Percentiles rank a stretch among this genome's conserved stretches.
phyloP scores from a whole-genome alignment of 805 yeast species.

The Candida pseudoglaebosa region DNA sequence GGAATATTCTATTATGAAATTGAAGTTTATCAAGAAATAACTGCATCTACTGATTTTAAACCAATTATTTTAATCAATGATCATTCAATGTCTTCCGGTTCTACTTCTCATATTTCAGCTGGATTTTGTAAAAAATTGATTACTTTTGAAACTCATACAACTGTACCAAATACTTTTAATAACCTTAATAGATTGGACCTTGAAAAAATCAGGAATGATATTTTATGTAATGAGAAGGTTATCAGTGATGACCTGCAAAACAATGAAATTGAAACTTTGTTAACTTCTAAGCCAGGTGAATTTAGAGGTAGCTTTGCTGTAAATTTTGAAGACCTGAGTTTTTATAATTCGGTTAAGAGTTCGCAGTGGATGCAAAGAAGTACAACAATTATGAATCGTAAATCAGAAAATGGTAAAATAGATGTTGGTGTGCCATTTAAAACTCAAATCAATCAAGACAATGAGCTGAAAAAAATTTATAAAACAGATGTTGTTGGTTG shows the following conservation, averaged over 20 bases:
- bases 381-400: slow-evolving; percentile 32
- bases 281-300: slow-evolving; percentile 36
- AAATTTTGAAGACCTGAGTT: slow-evolving; percentile 36
- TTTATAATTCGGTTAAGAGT: slow-evolving; percentile 33
- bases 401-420: slow-evolving; percentile 31
- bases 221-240: slow-evolving; percentile 18
- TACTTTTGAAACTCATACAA: slow-evolving; percentile 14
- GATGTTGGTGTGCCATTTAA: slow-evolving; percentile 35
- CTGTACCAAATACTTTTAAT: slow-evolving; percentile 7
- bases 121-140: slow-evolving; percentile 32
- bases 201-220: slow-evolving; percentile 24
- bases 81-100: slow-evolving; percentile 27
- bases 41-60: slow-evolving; percentile 26
- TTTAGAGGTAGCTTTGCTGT: slow-evolving; percentile 39
- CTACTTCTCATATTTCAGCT: slow-evolving; percentile 27
- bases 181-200: slow-evolving; percentile 21
- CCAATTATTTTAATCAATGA: slow-evolving; percentile 34
- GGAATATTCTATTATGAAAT: slow-evolving; percentile 42
- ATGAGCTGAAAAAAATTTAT: slow-evolving; percentile 9
- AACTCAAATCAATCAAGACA: slow-evolving; percentile 18
- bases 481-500: slow-evolving; percentile 69
- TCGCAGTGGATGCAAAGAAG: slow-evolving; percentile 26
- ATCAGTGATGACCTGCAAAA: slow-evolving; percentile 12
- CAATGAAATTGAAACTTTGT: slow-evolving; percentile 19
- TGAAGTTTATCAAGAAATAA: slow-evolving; percentile 30